Conservation (phyloP, 1,139 yeast species). For the Schizosaccharomyces versatilis region DNA sequence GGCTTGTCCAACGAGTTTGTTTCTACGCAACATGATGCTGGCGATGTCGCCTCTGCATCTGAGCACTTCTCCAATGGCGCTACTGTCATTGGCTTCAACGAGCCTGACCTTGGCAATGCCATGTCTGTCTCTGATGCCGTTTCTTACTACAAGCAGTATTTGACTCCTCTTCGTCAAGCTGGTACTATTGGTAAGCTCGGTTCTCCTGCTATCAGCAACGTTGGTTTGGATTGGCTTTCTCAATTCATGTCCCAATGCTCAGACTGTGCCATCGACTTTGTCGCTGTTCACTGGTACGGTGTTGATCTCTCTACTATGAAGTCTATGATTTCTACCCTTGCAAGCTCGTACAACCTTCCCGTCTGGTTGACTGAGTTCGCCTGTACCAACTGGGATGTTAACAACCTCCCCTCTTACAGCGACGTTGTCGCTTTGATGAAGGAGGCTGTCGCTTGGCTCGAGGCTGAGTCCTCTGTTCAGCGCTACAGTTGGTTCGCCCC, state of each 20-base stretch:
- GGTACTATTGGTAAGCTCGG: conserved; percentile 6
- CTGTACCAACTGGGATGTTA: conserved; percentile 8
- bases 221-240: conserved; percentile 7
- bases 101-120: conserved; percentile 8
- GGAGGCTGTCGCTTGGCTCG: conserved; percentile 5
- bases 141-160: conserved; percentile 4
- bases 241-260: conserved; percentile 7
- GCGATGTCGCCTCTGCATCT: conserved; percentile 2
- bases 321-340: conserved; percentile 5
- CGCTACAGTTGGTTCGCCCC: conserved; percentile 10
- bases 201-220: conserved; percentile 8
- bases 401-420: conserved; percentile 3
- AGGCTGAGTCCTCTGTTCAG: conserved; percentile 5
- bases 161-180: conserved; percentile 8
- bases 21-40: conserved; percentile 6
- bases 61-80: conserved; percentile 4
- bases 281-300: conserved; percentile 9
- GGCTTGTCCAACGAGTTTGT: conserved; percentile 3
- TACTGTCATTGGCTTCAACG: conserved; percentile 9
- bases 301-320: conserved; percentile 3
- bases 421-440: conserved; percentile 5
- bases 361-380: conserved; percentile 10
- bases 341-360: conserved; percentile 5
- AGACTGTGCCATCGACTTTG: conserved; percentile 6
- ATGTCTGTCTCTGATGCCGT: conserved; percentile 7